Evolutionary conservation across 257 asterid species (phyloP).

Genomic region (Fraxinus quadrangulata): DNA sequence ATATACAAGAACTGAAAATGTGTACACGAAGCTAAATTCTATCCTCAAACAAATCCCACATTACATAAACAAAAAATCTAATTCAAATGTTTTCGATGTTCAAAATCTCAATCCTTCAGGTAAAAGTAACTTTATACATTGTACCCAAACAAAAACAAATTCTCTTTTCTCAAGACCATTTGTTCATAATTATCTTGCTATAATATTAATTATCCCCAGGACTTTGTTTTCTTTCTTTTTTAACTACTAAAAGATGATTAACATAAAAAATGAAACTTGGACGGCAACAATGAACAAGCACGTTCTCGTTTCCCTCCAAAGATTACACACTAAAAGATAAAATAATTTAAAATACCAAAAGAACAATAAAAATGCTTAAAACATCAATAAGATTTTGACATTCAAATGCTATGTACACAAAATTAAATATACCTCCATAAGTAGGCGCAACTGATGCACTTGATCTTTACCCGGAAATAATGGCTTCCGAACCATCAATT

Average conservation of each 20-base stretch:
- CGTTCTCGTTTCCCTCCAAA: too few species aligned
- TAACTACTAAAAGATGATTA: too few species aligned
- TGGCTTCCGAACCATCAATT: conserved; percentile 3
- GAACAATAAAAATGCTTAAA: neutral
- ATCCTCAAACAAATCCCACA: neutral
- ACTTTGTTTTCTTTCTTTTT: too few species aligned
- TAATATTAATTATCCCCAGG: too few species aligned
- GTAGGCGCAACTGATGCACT: conserved; percentile 7
- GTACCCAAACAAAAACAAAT: too few species aligned
- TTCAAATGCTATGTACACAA: neutral
- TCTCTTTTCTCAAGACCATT: too few species aligned
- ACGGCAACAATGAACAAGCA: too few species aligned
- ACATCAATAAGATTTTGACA: neutral
- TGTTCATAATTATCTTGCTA: too few species aligned
- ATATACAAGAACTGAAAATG: neutral
- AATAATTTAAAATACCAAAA: neutral
- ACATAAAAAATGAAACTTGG: too few species aligned
- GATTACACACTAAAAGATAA: too few species aligned
- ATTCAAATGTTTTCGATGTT: neutral
- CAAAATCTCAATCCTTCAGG: neutral
- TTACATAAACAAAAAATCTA: neutral
- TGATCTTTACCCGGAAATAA: conserved; percentile 1
- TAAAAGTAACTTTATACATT: too few species aligned
- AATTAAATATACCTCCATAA: neutral
- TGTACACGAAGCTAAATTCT: neutral